Evolutionary conservation across 345 rosid species (phyloP), one percentile per base, ranked within the genome.

Genomic region (Gossypium sturtianum): DNA sequence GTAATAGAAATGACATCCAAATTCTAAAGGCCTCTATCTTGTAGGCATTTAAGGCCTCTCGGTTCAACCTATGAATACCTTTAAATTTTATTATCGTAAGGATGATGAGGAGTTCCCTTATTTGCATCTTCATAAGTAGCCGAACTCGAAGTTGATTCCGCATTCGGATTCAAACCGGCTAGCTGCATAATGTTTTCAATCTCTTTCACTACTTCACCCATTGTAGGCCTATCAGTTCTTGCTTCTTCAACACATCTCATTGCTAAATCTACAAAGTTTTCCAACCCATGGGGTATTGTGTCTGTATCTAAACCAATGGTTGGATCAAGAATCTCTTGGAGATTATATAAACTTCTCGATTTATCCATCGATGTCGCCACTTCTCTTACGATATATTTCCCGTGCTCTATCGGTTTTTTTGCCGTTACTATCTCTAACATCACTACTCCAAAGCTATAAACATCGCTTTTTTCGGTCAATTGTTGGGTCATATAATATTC

Each of bases 381-480:
- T 78, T 96, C 99, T 75, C 89, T 86, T 72, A 93, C 99, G 2
- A 96, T 88, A 73, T 96, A 91, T 74, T 82, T 93, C 22, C 97
- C 98, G 27, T 79, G 80, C 76, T 96, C 90, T 56, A 93, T 87
- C 0, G 99, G 97, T 81, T 69, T 88, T 87, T 79, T 89, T 60
- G 88, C 97, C 0, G 97, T 86, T 70, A 90, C 17, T 45, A 93
- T 73, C 82, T 96, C 98, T 68, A 96, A 74, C 91, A 91, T 75
- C 49, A 93, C 82, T 60, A 93, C 91, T 65, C 99, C 99, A 58
- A 89, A 96, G 65, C 99, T 88, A 19, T 93, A 96, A n/a, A 96
- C 99, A 70, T 91, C 98, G 13, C 97, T 93, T 86, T 96, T 96
- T 73, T 86, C 98, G 0, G 97, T 96, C 78, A 96, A 72, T 60